Base-by-base conservation (phyloP, 2,329 filamentous ascomycete genomes). In the Colletotrichum spaethianum region DNA sequence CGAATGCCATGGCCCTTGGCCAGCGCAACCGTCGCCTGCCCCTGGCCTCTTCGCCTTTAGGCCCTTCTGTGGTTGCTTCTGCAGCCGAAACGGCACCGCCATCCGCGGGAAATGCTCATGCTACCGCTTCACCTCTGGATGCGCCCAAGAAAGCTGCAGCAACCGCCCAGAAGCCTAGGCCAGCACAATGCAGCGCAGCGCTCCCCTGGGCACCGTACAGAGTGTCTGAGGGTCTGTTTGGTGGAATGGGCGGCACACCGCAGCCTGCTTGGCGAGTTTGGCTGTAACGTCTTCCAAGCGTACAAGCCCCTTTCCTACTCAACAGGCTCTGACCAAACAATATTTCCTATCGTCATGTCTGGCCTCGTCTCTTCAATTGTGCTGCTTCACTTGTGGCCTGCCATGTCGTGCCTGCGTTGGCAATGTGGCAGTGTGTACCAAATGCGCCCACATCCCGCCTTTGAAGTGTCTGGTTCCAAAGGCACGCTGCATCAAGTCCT, bases 191-290 rank as follows among this genome's bases (percentile, higher is more conserved):
- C n/a, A n/a, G n/a, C 31, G 8, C 50, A 33, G 28, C 33, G 53
- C 28, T 31, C 33, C 36, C 33, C 23, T 28, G 28, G 18, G 40
- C 36, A 16, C 26, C 57, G n/a, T 61, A 23, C 20, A 20, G 18
- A 33, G 31, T 12, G 44, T 38, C 44, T 50, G 28, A 50, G 59
- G 33, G 44, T 38, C 23, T 40, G 33, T 16, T 53, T 52, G 36
- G 46, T 42, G 18, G 61, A 23, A 52, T 55, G 18, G 3, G 46
- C 48, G 33, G 48, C 61, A 63, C 33, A 23, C 61, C 48, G 36
- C 61, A 63, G 33, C 18, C 46, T 23, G 16, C 61, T 63, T 63
- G 61, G 61, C 61, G 38, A 23, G 61, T 28, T 53, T 63, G 61
- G 61, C 36, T 53, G 61, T 26, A 42, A n/a, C 42, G 26, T n/a